Evolutionary conservation across 2,329 filamentous ascomycete genomes (phyloP), one percentile per base, ranked within the genome.

Genomic region (Keithomyces neogunnii): DNA sequence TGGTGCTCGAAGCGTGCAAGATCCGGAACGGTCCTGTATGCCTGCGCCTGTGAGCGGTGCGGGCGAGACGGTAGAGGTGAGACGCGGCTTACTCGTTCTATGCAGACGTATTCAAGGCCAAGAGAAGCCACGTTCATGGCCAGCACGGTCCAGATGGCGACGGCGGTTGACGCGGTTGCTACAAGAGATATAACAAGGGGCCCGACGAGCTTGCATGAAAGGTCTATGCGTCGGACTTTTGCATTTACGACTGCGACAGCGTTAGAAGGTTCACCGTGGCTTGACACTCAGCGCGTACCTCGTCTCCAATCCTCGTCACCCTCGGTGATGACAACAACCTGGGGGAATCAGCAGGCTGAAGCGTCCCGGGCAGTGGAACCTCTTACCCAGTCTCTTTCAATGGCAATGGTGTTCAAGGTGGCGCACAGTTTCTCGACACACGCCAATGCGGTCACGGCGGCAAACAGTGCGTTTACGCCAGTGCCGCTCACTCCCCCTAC

Each of bases 311-410:
- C 40, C 28, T 49, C 42, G 13, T 54, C 49, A 2, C 51, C 19
- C 9, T 54, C 58, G 7, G 63, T 58, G 7, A 65, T 57, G 4
- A 63, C 60, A 9, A 67, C 60, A 40, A 48, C 47, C 47, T 48
- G 30, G 5, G 6, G 7, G 9, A 8, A 33, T 46, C 10, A 46
- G 44, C 44, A 46, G 5, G 6, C 11, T 40, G 6, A 7, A 6
- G 33, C 33, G 6, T 33, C 9, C 29, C 4, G 19, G 19, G 19
- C 19, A 33, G 19, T 19, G 7, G 30, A 9, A 47, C 2, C 3
- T 29, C 46, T 6, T 56, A 81, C 75, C 85, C 86, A 89, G 58
- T 90, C 86, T 59, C 82, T 72, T 63, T 89, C 86, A 0, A 90
- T 75, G 0, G 86, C 73, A 1, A 89, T 78, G 0, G 80, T 72